Evolutionary conservation across 805 yeast genomes (phyloP).

Genomic region (Pichia rugopelliculosa): DNA sequence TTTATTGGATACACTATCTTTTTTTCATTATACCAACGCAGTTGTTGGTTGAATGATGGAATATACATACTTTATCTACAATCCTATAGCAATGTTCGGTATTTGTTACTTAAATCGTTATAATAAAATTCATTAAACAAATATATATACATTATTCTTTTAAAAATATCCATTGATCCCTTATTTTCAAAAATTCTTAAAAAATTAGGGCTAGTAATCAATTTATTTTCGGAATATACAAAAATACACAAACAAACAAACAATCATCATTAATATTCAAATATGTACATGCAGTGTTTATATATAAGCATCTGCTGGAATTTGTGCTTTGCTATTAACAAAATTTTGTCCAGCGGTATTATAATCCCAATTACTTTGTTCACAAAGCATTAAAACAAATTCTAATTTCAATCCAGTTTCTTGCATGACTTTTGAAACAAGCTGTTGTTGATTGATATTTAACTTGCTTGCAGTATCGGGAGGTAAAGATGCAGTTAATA

Average conservation of each 20-base stretch:
- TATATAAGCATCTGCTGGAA: constrained; percentile 51
- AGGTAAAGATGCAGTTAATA: constrained; percentile 30
- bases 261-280: too few relatives aligned
- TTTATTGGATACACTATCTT: constrained; percentile 1
- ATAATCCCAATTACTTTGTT: constrained; percentile 82
- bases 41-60: constrained; percentile 1
- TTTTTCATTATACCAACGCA: constrained; percentile 5
- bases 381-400: constrained; percentile 74
- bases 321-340: constrained; percentile 46
- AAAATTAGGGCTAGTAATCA: background rate
- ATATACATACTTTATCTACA: background rate
- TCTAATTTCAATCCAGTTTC: constrained; percentile 75
- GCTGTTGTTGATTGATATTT: constrained; percentile 49
- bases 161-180: background rate
- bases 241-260: background rate
- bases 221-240: background rate
- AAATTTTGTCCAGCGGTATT: constrained; percentile 64
- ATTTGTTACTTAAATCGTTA: too few relatives aligned
- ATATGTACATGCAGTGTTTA: background rate
- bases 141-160: background rate
- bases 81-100: constrained; percentile 1
- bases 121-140: too few relatives aligned
- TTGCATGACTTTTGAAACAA: constrained; percentile 54
- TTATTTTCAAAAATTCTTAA: background rate
- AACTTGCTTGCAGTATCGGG: constrained; percentile 47